These are phyloP conservation scores for Fusarium multiceps DNA, from an alignment of 2,329 filamentous ascomycete genomes.

Conservation along the genomic window DNA sequence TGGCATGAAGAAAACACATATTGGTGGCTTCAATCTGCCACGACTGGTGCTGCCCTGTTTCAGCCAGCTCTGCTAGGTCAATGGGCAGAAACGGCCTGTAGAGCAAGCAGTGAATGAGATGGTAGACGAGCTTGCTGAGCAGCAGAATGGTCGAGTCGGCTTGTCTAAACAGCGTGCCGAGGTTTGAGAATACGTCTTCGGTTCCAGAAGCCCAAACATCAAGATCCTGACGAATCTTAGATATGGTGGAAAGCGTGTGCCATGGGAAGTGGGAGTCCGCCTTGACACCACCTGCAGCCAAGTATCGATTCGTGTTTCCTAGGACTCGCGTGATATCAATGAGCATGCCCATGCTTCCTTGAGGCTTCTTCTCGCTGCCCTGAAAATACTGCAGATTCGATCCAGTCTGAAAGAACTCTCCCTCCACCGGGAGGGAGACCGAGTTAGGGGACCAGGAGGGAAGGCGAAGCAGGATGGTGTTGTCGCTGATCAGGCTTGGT, in stretches of 20 bases:
- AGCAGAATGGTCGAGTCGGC: slow-evolving; percentile 82
- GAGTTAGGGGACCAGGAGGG: slow-evolving; percentile 78
- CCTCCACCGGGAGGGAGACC: slow-evolving; percentile 72
- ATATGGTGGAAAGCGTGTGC: slow-evolving; percentile 86
- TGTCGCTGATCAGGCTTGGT: slow-evolving; percentile 82
- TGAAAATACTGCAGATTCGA: slow-evolving; percentile 81
- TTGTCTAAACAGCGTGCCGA: slow-evolving; percentile 80
- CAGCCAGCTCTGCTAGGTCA: slow-evolving; percentile 82
- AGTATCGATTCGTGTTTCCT: slow-evolving; percentile 84
- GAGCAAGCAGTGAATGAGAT: slow-evolving; percentile 86
- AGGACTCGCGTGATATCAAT: slow-evolving; percentile 87
- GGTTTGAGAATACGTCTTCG: slow-evolving; percentile 80
- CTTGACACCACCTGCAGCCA: slow-evolving; percentile 87
- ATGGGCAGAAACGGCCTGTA: slow-evolving; percentile 90
- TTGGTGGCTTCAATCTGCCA: slow-evolving; percentile 95
- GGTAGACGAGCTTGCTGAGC: slow-evolving; percentile 87
- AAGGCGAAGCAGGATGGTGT: slow-evolving; percentile 78
- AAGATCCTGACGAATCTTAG: slow-evolving; percentile 85
- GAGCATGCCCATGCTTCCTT: slow-evolving; percentile 82
- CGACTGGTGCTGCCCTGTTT: slow-evolving; percentile 85
- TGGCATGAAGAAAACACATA: slow-evolving; percentile 86
- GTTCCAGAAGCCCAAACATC: slow-evolving; percentile 88
- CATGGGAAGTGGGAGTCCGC: slow-evolving; percentile 92
- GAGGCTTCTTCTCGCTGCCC: slow-evolving; percentile 74
- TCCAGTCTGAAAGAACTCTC: slow-evolving; percentile 82